Conservation (phyloP, 129 eudicot genomes). For the Escallonia herrerae region DNA sequence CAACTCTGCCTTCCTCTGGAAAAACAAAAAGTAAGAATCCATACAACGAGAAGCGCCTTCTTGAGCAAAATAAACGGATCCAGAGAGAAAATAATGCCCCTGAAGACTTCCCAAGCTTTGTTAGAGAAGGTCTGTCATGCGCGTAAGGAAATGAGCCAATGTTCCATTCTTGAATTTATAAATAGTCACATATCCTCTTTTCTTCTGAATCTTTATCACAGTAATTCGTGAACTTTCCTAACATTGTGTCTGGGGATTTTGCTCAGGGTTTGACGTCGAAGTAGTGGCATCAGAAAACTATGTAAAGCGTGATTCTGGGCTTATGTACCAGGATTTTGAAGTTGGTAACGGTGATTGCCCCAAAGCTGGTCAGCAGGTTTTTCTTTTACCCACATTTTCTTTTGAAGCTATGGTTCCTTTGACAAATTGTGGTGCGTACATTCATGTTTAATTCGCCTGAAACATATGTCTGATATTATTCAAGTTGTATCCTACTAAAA, state of each 20-base stretch:
- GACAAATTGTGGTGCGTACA: too few species aligned
- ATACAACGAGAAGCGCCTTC: conserved; percentile 82
- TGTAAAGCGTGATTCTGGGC: conserved; percentile 79
- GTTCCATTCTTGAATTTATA: not conserved
- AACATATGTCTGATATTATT: too few species aligned
- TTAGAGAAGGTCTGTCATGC: conserved; percentile 74
- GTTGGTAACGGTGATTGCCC: conserved; percentile 89
- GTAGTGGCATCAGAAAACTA: conserved; percentile 79
- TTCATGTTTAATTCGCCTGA: too few species aligned
- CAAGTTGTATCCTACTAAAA: too few species aligned
- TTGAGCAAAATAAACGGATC: conserved; percentile 83
- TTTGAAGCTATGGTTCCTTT: too few species aligned
- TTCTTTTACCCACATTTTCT: conserved; percentile 11
- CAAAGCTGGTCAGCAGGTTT: conserved; percentile 98
- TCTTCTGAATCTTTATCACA: too few species aligned
- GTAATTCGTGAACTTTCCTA: too few species aligned
- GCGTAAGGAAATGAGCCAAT: not conserved
- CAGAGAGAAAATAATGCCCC: conserved; percentile 93
- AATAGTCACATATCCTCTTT: too few species aligned
- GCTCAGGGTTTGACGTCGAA: conserved; percentile 77
- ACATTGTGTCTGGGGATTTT: conserved; percentile 12
- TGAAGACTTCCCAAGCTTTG: conserved; percentile 88
- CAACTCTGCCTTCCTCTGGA: conserved; percentile 63
- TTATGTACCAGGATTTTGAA: conserved; percentile 68
- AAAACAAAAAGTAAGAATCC: conserved; percentile 86